Conservation (phyloP, 1,284 basidiomycete species). For the Earliella scabrosa region DNA sequence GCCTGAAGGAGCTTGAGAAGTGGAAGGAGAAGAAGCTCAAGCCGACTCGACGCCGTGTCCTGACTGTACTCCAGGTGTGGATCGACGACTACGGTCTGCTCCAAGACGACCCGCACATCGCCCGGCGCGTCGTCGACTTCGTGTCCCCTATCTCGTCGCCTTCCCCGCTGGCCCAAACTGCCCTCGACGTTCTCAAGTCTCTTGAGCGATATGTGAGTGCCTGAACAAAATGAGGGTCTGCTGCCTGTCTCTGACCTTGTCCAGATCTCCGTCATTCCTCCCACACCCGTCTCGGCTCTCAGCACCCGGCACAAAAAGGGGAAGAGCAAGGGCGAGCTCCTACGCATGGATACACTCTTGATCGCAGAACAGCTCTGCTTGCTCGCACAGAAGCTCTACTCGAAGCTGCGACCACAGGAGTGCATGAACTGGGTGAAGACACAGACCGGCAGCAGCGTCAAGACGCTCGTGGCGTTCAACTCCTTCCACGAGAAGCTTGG, state of each 20-base stretch:
- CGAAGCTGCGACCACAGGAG: conserved; percentile 61
- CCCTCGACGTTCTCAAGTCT: conserved; percentile 53
- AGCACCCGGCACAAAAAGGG: conserved; percentile 39
- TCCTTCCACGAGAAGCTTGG: conserved; percentile 63
- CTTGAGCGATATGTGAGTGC: conserved; percentile 59
- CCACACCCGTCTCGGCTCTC: conserved; percentile 25
- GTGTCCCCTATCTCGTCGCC: conserved; percentile 49
- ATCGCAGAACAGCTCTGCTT: conserved; percentile 70
- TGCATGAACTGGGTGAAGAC: conserved; percentile 59
- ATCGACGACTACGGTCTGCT: conserved; percentile 61
- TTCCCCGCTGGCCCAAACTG: conserved; percentile 47
- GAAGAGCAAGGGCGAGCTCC: conserved; percentile 54
- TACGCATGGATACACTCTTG: conserved; percentile 54
- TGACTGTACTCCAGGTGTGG: conserved; percentile 64
- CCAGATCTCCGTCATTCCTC: conserved; percentile 32
- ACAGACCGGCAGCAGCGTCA: conserved; percentile 42
- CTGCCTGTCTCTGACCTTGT: neutral
- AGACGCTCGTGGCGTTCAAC: conserved; percentile 59
- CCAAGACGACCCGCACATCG: conserved; percentile 66
- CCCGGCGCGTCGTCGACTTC: conserved; percentile 59
- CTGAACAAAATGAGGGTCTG: neutral
- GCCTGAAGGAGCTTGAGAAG: conserved; percentile 55
- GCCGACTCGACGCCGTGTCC: conserved; percentile 58
- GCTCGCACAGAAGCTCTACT: conserved; percentile 60
- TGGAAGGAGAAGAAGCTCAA: conserved; percentile 69